Evolutionary conservation across 2,329 filamentous ascomycete species (phyloP).

Genomic region (Magnaporthales sp.): DNA sequence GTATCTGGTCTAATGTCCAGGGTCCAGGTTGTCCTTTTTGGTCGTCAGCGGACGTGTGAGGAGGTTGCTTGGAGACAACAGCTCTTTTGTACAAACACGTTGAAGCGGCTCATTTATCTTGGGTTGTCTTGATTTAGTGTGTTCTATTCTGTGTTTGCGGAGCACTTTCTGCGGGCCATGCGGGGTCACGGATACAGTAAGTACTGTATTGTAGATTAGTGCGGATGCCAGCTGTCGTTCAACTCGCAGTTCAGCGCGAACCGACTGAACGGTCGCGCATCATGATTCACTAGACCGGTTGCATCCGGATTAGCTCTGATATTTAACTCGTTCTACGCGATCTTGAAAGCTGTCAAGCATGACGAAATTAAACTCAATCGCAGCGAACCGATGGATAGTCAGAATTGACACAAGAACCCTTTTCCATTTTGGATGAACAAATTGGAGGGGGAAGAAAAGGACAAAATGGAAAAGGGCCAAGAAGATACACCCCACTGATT

Average conservation of each 20-base stretch:
- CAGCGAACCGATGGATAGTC: neutral
- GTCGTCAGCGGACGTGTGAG: neutral
- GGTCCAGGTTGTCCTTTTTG: neutral
- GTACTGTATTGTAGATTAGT: neutral
- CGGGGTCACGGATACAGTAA: neutral
- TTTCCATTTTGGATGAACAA: neutral
- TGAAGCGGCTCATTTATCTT: neutral
- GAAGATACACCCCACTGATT: neutral
- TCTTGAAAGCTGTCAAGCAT: neutral
- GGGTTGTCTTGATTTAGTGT: neutral
- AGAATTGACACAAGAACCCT: neutral
- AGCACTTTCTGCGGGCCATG: neutral
- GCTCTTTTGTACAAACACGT: neutral
- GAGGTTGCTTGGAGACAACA: neutral
- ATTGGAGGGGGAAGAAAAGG: neutral
- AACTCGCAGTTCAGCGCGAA: no score
- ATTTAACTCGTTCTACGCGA: neutral
- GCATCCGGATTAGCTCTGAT: neutral
- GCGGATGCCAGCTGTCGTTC: neutral
- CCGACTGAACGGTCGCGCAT: no score
- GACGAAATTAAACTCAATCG: neutral
- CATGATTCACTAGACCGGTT: neutral
- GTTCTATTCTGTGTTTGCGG: neutral
- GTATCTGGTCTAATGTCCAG: neutral
- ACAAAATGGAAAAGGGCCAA: neutral